phyloP scores from a whole-genome alignment of 176 grass and related monocot species.

The Cenchrus americanus region DNA sequence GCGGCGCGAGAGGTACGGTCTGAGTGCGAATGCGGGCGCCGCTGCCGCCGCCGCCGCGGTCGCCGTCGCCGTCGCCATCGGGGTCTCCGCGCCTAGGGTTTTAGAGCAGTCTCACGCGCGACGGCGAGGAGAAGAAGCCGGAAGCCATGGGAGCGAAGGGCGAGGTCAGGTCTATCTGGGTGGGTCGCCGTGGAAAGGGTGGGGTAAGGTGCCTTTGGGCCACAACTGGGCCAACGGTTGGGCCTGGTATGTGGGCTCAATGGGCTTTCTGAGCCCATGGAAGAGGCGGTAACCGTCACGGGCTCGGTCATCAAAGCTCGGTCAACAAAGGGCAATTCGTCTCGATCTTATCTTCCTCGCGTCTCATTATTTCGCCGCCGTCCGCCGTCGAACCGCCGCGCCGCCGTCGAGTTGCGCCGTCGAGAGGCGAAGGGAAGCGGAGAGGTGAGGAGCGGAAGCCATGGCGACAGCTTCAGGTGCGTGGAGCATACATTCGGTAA shows the following conservation, averaged over 20 bases:
- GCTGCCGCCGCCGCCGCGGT: not conserved
- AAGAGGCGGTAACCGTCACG: not conserved
- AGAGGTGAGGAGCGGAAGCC: not conserved
- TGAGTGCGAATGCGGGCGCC: conserved; percentile 17
- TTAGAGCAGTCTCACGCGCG: not conserved
- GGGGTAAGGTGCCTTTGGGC: conserved; percentile 15
- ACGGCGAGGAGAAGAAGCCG: conserved; percentile 37
- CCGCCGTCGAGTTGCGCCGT: not conserved
- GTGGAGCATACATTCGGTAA: not conserved
- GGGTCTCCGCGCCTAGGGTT: conserved; percentile 42
- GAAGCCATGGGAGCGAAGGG: conserved; percentile 46
- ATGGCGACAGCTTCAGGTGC: conserved; percentile 72
- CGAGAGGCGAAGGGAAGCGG: not conserved
- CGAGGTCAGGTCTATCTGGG: conserved; percentile 52
- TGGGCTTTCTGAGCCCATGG: not conserved
- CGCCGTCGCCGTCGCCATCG: conserved; percentile 48
- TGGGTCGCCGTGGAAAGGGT: conserved; percentile 39
- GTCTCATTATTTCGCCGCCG: not conserved
- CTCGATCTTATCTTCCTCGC: conserved; percentile 8
- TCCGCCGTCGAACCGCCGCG: not conserved
- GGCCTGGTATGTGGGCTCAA: accelerated
- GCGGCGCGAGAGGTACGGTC: conserved; percentile 23
- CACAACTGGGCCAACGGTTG: not conserved
- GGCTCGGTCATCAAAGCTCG: not conserved
- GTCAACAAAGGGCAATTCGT: not conserved